phyloP scores from a whole-genome alignment of 2,329 filamentous ascomycete genomes.

The Tolypocladium album region DNA sequence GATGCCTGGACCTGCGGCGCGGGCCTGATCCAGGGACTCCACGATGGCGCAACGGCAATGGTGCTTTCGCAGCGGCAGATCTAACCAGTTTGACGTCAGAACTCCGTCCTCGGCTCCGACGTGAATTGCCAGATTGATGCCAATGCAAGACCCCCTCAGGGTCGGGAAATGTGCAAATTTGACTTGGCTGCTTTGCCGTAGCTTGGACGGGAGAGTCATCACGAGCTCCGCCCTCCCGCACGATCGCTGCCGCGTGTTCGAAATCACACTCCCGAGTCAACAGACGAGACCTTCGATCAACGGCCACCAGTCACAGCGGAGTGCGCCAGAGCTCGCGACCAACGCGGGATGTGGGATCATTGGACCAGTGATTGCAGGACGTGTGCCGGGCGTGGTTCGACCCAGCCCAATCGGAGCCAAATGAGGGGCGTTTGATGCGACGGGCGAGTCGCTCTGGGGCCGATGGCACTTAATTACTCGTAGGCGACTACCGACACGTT shows the following conservation, averaged over 20 bases:
- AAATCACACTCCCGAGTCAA: background rate
- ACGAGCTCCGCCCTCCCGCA: background rate
- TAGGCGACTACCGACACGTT: slow-evolving; percentile 5
- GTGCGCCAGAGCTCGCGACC: background rate
- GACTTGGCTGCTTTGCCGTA: background rate
- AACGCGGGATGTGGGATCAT: background rate
- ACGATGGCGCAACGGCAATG: background rate
- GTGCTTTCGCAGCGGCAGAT: background rate
- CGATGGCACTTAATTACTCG: background rate
- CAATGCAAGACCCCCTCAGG: background rate
- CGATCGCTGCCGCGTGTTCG: background rate
- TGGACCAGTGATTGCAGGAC: background rate
- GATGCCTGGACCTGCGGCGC: background rate
- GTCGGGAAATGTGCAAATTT: background rate
- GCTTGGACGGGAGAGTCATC: background rate
- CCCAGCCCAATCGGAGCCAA: background rate
- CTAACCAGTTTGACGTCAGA: background rate
- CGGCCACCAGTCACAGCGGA: background rate
- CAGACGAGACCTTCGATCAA: background rate
- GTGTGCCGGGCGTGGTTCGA: background rate
- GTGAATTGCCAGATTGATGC: background rate
- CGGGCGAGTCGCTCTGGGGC: background rate
- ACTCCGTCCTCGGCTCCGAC: background rate
- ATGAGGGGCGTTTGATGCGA: slow-evolving; percentile 1
- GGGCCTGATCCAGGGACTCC: background rate